Conservation (phyloP, 345 rosid genomes). For the sweet orange (Citrus sinensis) region DVS_A1.0 CM039164.1:26766501-26767000, state of each 20-base stretch:
- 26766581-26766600: no score
- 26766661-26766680: not conserved
- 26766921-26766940: not conserved
- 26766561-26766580: not conserved
- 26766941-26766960: not conserved
- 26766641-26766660: slow-evolving; percentile 34
- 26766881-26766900: not conserved
- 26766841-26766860: not conserved
- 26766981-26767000: not conserved
- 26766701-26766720: not conserved
- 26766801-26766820: not conserved
- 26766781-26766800: not conserved
- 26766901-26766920: not conserved
- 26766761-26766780: no score
- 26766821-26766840: not conserved
- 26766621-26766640: slow-evolving; percentile 2
- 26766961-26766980: not conserved
- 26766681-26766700: not conserved
- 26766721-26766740: not conserved
- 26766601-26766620: not conserved
- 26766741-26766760: not conserved
- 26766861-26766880: not conserved
- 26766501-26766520: not conserved
- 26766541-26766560: not conserved
- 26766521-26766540: not conserved